These are phyloP conservation scores for Komagataella phaffii DNA, from an alignment of 805 yeast genomes.

Conservation along the genomic window DNA sequence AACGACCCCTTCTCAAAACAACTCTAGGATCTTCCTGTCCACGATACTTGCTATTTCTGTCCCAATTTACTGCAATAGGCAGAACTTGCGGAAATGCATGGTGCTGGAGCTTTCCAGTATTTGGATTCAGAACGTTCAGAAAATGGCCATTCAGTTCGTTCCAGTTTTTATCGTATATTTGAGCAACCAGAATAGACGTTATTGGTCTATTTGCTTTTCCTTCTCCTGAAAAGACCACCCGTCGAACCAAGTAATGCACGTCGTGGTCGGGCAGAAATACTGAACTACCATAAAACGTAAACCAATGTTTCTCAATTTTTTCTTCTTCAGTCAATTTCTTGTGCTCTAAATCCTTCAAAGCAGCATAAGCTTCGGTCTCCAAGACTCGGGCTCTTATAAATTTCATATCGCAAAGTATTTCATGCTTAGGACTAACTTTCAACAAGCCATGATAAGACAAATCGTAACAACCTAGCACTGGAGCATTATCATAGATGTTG, in stretches of 20 bases:
- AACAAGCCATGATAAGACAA: neutral
- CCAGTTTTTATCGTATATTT: slow-evolving; percentile 24
- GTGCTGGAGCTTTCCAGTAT: neutral
- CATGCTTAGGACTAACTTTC: neutral
- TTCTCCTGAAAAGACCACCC: slow-evolving; percentile 17
- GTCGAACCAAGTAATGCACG: slow-evolving; percentile 25
- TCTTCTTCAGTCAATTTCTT: neutral
- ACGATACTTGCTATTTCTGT: neutral
- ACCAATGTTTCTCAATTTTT: slow-evolving; percentile 1
- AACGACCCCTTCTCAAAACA: slow-evolving; percentile 9
- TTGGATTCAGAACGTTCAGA: neutral
- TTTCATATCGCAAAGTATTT: neutral
- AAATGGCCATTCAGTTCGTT: slow-evolving; percentile 13
- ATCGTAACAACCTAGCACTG: neutral
- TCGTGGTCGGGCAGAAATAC: slow-evolving; percentile 29
- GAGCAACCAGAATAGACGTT: slow-evolving; percentile 10
- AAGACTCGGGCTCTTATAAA: neutral
- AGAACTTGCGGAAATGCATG: slow-evolving; percentile 1
- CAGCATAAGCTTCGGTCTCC: neutral
- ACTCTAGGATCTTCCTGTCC: slow-evolving; percentile 31
- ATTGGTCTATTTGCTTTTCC: slow-evolving; percentile 1
- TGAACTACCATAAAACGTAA: slow-evolving; percentile 2
- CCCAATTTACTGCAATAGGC: neutral
- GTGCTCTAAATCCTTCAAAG: neutral
- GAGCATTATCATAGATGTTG: neutral